Percentiles rank a stretch among this genome's conserved stretches.
These are phyloP conservation scores for Peronospora destructor DNA, from an alignment of 352 stramenopile species.

Conservation along the genomic window DNA sequence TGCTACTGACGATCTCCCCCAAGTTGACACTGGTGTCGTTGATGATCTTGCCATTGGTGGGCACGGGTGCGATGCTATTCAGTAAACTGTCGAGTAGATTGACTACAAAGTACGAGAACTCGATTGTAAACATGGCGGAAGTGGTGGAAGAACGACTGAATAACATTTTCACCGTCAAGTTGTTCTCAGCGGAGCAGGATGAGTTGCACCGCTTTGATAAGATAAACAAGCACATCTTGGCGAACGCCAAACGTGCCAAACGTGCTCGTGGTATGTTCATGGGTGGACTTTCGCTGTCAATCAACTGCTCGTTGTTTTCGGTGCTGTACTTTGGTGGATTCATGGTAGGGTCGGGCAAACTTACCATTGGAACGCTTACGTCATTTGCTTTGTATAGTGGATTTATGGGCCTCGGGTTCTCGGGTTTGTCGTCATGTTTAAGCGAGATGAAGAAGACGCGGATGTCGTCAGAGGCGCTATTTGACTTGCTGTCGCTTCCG, in stretches of 20 bases:
- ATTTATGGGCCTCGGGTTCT: constrained; percentile 88
- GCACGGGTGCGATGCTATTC: constrained; percentile 73
- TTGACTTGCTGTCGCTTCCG: constrained; percentile 52
- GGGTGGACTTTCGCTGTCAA: constrained; percentile 78
- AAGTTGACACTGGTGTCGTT: constrained; percentile 87
- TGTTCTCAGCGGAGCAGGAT: constrained; percentile 77
- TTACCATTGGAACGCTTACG: constrained; percentile 87
- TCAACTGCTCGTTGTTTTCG: constrained; percentile 87
- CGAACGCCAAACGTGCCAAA: constrained; percentile 63
- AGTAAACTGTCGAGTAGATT: constrained; percentile 78
- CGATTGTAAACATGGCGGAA: constrained; percentile 62
- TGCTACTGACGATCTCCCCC: constrained; percentile 86
- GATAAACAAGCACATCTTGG: constrained; percentile 60
- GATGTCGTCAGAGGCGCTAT: constrained; percentile 67
- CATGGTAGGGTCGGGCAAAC: constrained; percentile 71
- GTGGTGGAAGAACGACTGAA: constrained; percentile 84
- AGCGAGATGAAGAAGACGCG: constrained; percentile 71
- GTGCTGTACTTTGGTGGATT: constrained; percentile 88
- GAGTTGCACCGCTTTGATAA: constrained; percentile 59
- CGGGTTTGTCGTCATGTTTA: constrained; percentile 75
- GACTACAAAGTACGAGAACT: constrained; percentile 74
- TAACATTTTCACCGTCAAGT: constrained; percentile 87
- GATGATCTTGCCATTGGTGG: constrained; percentile 71
- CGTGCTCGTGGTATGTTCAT: constrained; percentile 85
- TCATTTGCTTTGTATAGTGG: constrained; percentile 89